A percentile compares a stretch with the other conserved stretches of the same genome.
Evolutionary conservation across 495 filamentous ascomycete genomes (phyloP).

Genomic region (Elasticomyces elasticus): DNA sequence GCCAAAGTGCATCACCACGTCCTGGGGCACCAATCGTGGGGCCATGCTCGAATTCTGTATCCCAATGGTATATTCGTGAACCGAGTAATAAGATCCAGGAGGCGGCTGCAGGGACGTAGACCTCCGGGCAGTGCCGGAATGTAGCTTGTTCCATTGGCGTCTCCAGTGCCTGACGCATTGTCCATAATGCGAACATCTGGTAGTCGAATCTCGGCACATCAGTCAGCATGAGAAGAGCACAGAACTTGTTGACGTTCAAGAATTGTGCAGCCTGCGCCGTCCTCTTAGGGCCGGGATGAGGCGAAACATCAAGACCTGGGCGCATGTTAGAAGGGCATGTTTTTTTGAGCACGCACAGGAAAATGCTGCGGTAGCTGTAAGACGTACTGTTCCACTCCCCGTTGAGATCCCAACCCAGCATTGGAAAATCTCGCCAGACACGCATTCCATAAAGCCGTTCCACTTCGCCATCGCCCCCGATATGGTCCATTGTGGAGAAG

Average conservation of each 20-base stretch:
- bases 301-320: not conserved
- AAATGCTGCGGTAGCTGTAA: not conserved
- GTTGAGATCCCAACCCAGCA: not conserved
- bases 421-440: not conserved
- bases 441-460: not conserved
- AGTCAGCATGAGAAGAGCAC: not conserved
- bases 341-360: no score
- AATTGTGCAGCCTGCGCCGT: not conserved
- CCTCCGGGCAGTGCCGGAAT: not conserved
- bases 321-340: no score
- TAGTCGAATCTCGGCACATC: not conserved
- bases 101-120: not conserved
- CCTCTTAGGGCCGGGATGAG: not conserved
- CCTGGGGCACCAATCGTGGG: not conserved
- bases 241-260: not conserved
- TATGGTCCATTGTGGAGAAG: not conserved
- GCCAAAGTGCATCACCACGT: not conserved
- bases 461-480: not conserved
- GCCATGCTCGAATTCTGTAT: not conserved
- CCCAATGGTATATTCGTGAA: not conserved
- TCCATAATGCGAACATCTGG: not conserved
- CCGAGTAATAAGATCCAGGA: not conserved
- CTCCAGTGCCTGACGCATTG: not conserved
- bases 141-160: not conserved
- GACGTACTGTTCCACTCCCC: not conserved